Base-by-base conservation (phyloP, 2,329 filamentous ascomycete species). In the Penicillium capsulatum region DNA sequence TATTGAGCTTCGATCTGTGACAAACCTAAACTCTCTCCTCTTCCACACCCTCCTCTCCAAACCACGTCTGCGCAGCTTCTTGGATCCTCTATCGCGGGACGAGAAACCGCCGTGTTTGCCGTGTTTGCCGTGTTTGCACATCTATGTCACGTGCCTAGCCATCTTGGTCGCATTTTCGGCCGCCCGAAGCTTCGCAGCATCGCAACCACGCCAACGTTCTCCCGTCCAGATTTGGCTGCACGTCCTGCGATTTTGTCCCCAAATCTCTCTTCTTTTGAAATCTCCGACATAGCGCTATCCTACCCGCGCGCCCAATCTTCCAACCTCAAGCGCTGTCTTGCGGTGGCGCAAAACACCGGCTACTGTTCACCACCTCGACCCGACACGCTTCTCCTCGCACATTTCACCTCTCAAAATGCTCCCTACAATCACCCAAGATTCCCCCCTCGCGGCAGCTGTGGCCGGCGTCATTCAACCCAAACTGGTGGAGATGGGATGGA, bases 401-500 rank as follows among this genome's bases (percentile, higher is more conserved):
- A 26, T 31, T 19, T 27, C 34, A 27, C 28, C 16, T 22, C 20
- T 34, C 42, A 46, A 36, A n/a, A 51, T 54, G 51, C 34, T 51
- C 31, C 44, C 43, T 32, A 56, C 42, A 40, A 96, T 96, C 86
- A 75, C 87, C 53, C 76, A 85, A 51, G 84, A 85, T 56, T 88
- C 90, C 63, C 86, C 88, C 33, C 74, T 97, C 61, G 90, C 90
- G 51, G 79, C 89, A 54, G 85, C 88, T 50, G 79, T 98, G 38
- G 88, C 84, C 62, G 74, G 75, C 55, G 83, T 83, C 29, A 89
- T 97, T 48, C 86, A 92, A 67, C 84, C 87, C 20, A 97, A 97
- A 72, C 75, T 98, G 42, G 80, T 88, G 43, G 91, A 98, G 68
- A 83, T 90, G 52, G 91, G 90, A 57, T 97, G 92, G 91, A 89